phyloP scores from a whole-genome alignment of 495 filamentous ascomycete species.

The Hyphodiscus hymeniophilus region DNA sequence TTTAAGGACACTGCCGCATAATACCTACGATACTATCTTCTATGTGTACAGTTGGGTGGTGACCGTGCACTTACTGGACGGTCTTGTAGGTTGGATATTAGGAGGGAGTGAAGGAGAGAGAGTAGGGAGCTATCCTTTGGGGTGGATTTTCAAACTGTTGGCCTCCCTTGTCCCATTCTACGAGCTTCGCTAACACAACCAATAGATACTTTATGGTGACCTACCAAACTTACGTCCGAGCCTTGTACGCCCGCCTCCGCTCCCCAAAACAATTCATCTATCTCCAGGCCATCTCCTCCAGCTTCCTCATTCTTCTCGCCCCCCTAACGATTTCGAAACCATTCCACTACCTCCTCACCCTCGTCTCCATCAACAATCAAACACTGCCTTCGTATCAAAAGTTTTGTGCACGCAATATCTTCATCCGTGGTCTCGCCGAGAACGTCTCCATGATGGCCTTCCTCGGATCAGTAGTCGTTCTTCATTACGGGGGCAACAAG shows the following conservation, averaged over 20 bases:
- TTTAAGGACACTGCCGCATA: conserved; percentile 53
- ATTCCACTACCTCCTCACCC: conserved; percentile 40
- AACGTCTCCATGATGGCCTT: conserved; percentile 59
- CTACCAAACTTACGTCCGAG: conserved; percentile 63
- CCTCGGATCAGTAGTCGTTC: conserved; percentile 47
- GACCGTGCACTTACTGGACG: conserved; percentile 52
- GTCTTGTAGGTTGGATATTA: conserved; percentile 53
- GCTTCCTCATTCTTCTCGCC: conserved; percentile 47
- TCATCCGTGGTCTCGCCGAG: conserved; percentile 52
- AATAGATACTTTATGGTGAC: conserved; percentile 53
- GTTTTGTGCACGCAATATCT: conserved; percentile 50
- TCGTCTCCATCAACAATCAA: conserved; percentile 41
- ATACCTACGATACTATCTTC: conserved; percentile 51
- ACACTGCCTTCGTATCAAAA: conserved; percentile 51
- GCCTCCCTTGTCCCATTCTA: conserved; percentile 9
- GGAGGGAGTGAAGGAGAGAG: conserved; percentile 48
- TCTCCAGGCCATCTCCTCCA: conserved; percentile 49
- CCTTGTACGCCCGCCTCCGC: conserved; percentile 55
- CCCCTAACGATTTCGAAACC: conserved; percentile 51
- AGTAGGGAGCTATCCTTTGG: conserved; percentile 54
- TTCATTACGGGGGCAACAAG: conserved; percentile 56
- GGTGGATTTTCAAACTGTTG: conserved; percentile 57
- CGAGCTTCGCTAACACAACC: conserved; percentile 12
- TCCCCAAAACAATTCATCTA: conserved; percentile 50
- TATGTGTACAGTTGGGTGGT: conserved; percentile 61